A percentile compares a stretch with the other conserved stretches of the same genome.
These are phyloP conservation scores for Porphyra umbilicalis DNA, from an alignment of 31 red algal species.

Conservation along the genomic window DNA sequence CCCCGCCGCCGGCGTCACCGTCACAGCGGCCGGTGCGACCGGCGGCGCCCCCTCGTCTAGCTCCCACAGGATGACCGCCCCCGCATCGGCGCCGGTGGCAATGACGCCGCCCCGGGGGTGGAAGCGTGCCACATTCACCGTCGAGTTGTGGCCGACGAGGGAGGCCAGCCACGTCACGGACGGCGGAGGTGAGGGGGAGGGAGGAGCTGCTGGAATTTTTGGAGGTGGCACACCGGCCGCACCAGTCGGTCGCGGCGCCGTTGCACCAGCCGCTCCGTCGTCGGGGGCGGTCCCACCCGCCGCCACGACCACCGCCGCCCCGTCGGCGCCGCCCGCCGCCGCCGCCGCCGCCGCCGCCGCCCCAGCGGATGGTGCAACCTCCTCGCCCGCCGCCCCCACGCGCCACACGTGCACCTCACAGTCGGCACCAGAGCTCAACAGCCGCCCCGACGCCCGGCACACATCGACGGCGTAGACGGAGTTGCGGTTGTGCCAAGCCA, in stretches of 20 bases:
- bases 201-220: not conserved
- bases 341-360: not conserved
- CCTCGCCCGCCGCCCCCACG: not conserved
- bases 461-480: slow-evolving; percentile 3
- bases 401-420: not conserved
- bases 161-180: slow-evolving; percentile 54
- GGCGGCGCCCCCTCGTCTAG: slow-evolving; percentile 1
- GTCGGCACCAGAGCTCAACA: slow-evolving; percentile 4
- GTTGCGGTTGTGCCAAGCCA: slow-evolving; percentile 3
- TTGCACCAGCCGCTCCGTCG: not conserved
- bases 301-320: not conserved
- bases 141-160: slow-evolving; percentile 55
- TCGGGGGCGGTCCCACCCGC: not conserved
- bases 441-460: not conserved
- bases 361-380: not conserved
- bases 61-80: slow-evolving; percentile 65
- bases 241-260: not conserved
- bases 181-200: not conserved
- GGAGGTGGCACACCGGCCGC: not conserved
- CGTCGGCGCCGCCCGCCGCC: not conserved
- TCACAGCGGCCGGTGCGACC: not conserved
- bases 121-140: slow-evolving; percentile 72
- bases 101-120: slow-evolving; percentile 19
- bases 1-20: not conserved
- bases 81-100: slow-evolving; percentile 72